Evolutionary conservation across 2,329 filamentous ascomycete genomes (phyloP), one percentile per base, ranked within the genome.

Genomic region (Juglanconis oblonga): DNA sequence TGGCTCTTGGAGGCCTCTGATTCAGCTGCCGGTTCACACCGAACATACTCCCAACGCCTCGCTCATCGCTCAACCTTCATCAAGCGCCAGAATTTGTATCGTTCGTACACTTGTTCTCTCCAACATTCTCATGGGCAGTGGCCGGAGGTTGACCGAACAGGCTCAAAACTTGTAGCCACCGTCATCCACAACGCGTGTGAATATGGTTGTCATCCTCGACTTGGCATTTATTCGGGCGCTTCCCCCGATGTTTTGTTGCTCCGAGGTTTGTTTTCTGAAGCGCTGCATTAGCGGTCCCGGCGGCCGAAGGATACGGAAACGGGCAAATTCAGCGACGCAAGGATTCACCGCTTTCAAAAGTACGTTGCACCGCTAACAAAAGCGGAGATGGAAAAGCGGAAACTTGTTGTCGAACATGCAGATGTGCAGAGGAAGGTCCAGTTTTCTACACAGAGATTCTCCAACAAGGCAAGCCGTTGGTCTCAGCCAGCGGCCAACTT

Each of bases 301-400:
- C 36, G 8, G 36, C 24, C 36, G 36, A 2, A 40, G 24, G 14
- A n/a, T 9, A 35, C 31, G 35, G 33, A 55, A 29, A 24, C 33
- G 17, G 2, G 17, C 33, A 49, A 40, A 32, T 48, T 11, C 42
- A 55, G 24, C 45, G 44, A 55, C 7, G 24, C 29, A 36, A 36
- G n/a, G 33, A 38, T 52, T 52, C 57, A 59, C 60, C 60, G 60
- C 60, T 56, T 17, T 38, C 24, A 17, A 56, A 13, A 24, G 29
- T 53, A 36, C 33, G 49, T 42, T 33, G n/a, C 17, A 52, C 35
- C 31, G 33, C 44, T 55, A 45, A 50, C 45, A 54, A 55, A 51
- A 61, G 55, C 51, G 55, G 55, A 58, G 47, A 52, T 40, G 38
- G 14, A 52, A 52, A 44, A 44, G 60, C 60, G 52, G 33, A 55